Evolutionary conservation across 371 early-diverging fungal species (phyloP).

Genomic region (Mortierella sp.): DNA sequence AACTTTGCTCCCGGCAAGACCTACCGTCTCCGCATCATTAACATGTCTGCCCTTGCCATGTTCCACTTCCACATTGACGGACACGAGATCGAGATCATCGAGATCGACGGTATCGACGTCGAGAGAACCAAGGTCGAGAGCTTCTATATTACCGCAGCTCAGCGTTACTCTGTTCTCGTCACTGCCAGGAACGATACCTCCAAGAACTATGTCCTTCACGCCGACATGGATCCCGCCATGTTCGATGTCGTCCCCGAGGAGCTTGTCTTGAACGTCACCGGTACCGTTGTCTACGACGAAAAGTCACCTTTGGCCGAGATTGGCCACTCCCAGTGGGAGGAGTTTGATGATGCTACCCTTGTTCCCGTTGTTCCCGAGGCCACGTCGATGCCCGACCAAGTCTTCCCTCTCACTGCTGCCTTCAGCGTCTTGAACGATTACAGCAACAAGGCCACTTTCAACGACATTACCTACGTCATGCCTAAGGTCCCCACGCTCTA

Average conservation of each 20-base stretch:
- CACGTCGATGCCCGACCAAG: slow-evolving; percentile 59
- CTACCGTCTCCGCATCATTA: slow-evolving; percentile 87
- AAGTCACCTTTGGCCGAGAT: slow-evolving; percentile 53
- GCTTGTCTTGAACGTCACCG: slow-evolving; percentile 65
- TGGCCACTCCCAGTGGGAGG: slow-evolving; percentile 47
- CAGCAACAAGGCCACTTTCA: slow-evolving; percentile 85
- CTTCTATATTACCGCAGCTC: slow-evolving; percentile 73
- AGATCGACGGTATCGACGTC: slow-evolving; percentile 80
- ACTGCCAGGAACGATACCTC: slow-evolving; percentile 74
- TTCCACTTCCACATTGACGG: slow-evolving; percentile 84
- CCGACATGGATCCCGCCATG: slow-evolving; percentile 82
- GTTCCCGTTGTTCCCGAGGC: slow-evolving; percentile 56
- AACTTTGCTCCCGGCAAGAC: slow-evolving; percentile 78
- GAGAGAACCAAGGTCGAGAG: slow-evolving; percentile 65
- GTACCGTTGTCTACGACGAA: slow-evolving; percentile 65
- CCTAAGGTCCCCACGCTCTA: slow-evolving; percentile 79
- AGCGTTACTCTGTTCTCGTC: slow-evolving; percentile 78
- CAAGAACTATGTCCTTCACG: slow-evolving; percentile 77
- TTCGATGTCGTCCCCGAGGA: slow-evolving; percentile 72
- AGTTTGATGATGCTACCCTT: slow-evolving; percentile 66
- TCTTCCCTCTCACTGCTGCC: slow-evolving; percentile 67
- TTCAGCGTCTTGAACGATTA: slow-evolving; percentile 79
- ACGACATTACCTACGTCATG: slow-evolving; percentile 75
- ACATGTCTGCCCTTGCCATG: slow-evolving; percentile 79
- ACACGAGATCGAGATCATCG: slow-evolving; percentile 82